A percentile compares a stretch with the other conserved stretches of the same genome.
These are phyloP conservation scores for Huntiella bhutanensis DNA, from an alignment of 2,329 filamentous ascomycete species.

Conservation along the genomic window DNA sequence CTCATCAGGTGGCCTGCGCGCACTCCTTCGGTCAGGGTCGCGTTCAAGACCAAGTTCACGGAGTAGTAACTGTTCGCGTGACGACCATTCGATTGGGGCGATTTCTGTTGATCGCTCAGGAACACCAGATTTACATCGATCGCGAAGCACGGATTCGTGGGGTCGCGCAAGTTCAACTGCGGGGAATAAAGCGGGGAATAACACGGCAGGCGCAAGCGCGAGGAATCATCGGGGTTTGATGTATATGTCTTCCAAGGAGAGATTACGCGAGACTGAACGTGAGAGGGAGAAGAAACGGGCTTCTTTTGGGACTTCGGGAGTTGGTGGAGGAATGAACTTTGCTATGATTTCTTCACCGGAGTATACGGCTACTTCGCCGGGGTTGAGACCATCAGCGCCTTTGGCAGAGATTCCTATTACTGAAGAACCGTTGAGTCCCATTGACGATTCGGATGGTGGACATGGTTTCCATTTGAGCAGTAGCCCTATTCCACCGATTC, in stretches of 20 bases:
- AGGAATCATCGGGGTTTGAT: slow-evolving; percentile 40
- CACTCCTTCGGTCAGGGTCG: slow-evolving; percentile 37
- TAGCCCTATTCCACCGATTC: slow-evolving; percentile 19
- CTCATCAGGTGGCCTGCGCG: slow-evolving; percentile 32
- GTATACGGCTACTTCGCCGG: slow-evolving; percentile 19
- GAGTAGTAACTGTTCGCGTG: slow-evolving; percentile 34
- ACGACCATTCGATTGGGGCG: slow-evolving; percentile 46
- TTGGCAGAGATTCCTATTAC: slow-evolving; percentile 34
- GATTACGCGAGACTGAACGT: slow-evolving; percentile 32
- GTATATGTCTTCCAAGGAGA: slow-evolving; percentile 58
- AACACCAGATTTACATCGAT: slow-evolving; percentile 29
- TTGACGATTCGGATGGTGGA: slow-evolving; percentile 14
- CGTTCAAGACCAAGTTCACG: slow-evolving; percentile 35
- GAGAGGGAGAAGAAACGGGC: slow-evolving; percentile 41
- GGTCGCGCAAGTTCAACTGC: slow-evolving; percentile 26
- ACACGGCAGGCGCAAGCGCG: slow-evolving; percentile 15
- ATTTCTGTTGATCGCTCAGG: slow-evolving; percentile 40
- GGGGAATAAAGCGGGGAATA: no score
- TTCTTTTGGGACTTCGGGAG: slow-evolving; percentile 23
- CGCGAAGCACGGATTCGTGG: slow-evolving; percentile 43
- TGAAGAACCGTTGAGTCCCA: slow-evolving; percentile 28
- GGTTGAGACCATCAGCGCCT: slow-evolving; percentile 4
- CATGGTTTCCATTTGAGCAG: slow-evolving; percentile 14
- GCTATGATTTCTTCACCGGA: slow-evolving; percentile 17
- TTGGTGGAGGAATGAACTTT: slow-evolving; percentile 18